A percentile compares a stretch with the other conserved stretches of the same genome.
These are phyloP conservation scores for Daldinia caldariorum DNA, from an alignment of 495 filamentous ascomycete genomes.

Conservation along the genomic window DNA sequence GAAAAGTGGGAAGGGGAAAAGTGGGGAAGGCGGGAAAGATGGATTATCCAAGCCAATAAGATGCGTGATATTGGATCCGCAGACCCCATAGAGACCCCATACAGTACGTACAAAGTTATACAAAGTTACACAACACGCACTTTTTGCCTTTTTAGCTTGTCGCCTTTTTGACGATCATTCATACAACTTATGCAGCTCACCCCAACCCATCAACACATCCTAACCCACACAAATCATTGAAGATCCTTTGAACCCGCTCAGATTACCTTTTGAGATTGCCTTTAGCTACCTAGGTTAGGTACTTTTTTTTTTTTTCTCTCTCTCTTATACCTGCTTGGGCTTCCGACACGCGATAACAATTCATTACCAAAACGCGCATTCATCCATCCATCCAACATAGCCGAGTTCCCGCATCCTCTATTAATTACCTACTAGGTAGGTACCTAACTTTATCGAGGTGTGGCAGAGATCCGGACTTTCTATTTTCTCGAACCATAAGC, in stretches of 20 bases:
- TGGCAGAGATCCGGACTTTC: constrained; percentile 5
- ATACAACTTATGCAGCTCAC: constrained; percentile 27
- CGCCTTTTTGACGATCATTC: constrained; percentile 28
- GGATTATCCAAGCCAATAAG: constrained; percentile 40
- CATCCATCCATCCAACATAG: constrained; percentile 23
- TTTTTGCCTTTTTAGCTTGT: constrained; percentile 32
- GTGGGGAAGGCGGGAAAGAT: constrained; percentile 31
- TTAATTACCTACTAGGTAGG: not conserved
- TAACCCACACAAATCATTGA: not conserved
- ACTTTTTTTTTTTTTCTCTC: not conserved
- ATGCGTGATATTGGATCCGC: not conserved
- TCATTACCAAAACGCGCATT: constrained; percentile 39
- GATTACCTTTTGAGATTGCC: constrained; percentile 17
- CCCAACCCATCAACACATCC: not conserved
- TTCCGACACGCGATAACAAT: constrained; percentile 19
- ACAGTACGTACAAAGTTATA: constrained; percentile 23
- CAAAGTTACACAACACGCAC: constrained; percentile 14
- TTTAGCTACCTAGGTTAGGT: not conserved
- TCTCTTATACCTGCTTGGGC: not conserved
- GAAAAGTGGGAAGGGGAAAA: constrained; percentile 29
- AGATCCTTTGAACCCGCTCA: constrained; percentile 25
- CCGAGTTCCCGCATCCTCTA: constrained; percentile 1
- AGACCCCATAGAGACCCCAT: not conserved
- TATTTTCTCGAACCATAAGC: constrained; percentile 9
- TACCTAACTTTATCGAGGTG: constrained; percentile 17